Evolutionary conservation across 2,329 filamentous ascomycete species (phyloP), one percentile per base, ranked within the genome.

Genomic region (Calycina herbarum): DNA sequence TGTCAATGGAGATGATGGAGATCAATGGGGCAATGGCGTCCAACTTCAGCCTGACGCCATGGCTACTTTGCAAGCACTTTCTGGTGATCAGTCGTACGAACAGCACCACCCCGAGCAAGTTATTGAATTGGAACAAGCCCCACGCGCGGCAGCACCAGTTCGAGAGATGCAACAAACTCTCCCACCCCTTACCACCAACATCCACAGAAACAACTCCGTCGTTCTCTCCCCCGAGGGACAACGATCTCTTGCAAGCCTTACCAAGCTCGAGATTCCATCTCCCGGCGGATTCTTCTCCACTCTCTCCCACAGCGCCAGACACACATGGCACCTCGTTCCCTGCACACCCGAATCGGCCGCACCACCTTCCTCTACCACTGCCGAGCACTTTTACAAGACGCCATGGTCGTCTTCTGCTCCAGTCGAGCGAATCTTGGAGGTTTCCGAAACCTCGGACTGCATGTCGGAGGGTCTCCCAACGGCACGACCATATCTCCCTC

Each of bases 201-300:
- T 76, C 45, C 75, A 68, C 60, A 73, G 73, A 24, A 68, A 75
- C 57, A 69, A 76, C 66, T 77, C 79, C 11, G 77, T 80, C 59
- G 77, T 80, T 51, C 75, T 76, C 24, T 81, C 81, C 0, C 81
- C 85, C 10, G 79, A 82, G 8, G 85, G 86, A 56, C 83, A 82
- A 65, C 78, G 83, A 64, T 89, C 89, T 15, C 82, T 88, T 15
- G 89, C 89, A 64, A 91, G 89, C 48, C 84, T 97, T 68, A 94
- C 91, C 24, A 88, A 86, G 66, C 84, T 97, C 24, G 94, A 94
- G 31, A 93, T 98, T 40, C 94, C 94, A 5, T 97, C 94, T 0
- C 94, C 94, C 0, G 90, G 92, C 31, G 93, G 91, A 0, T 97
- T 97, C 82, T 97, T 97, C 78, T 92, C 92, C 1, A 93, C 90